Evolutionary conservation across 768 basidiomycete species (phyloP).

Genomic region (Chalciporus pseudorubinellus): DNA sequence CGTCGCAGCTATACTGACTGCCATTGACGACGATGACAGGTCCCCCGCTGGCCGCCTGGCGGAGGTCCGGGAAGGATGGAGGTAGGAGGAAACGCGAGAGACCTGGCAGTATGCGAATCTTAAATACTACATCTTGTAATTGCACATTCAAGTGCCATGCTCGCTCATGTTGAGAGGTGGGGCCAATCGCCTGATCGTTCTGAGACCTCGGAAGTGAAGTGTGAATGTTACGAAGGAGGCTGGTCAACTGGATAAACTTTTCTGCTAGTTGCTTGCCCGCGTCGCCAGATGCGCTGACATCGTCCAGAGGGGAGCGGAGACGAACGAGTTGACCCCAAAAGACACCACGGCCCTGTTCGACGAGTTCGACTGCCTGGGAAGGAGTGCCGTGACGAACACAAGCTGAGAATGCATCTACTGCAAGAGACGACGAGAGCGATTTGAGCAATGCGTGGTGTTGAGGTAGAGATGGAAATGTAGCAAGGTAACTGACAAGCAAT

Average conservation of each 20-base stretch:
- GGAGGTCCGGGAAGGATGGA: slow-evolving; percentile 13
- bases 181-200: background rate
- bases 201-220: background rate
- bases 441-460: slow-evolving; percentile 1
- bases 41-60: slow-evolving; percentile 18
- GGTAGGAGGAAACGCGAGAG: slow-evolving; percentile 31
- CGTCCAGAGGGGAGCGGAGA: slow-evolving; percentile 14
- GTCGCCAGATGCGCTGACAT: background rate
- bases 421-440: background rate
- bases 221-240: background rate
- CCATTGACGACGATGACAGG: slow-evolving; percentile 36
- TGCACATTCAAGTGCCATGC: background rate
- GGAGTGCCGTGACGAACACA: slow-evolving; percentile 12
- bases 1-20: slow-evolving; percentile 30
- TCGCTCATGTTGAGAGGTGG: background rate
- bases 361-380: slow-evolving; percentile 29
- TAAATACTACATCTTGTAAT: slow-evolving; percentile 3
- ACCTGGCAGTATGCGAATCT: slow-evolving; percentile 17
- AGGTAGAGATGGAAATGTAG: background rate
- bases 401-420: slow-evolving; percentile 8
- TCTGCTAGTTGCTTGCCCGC: background rate
- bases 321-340: slow-evolving; percentile 22
- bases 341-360: slow-evolving; percentile 26
- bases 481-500: slow-evolving; percentile 5
- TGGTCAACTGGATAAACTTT: background rate